Conservation (phyloP, 208 protist genomes). For the Trichomonas vaginalis region DNA sequence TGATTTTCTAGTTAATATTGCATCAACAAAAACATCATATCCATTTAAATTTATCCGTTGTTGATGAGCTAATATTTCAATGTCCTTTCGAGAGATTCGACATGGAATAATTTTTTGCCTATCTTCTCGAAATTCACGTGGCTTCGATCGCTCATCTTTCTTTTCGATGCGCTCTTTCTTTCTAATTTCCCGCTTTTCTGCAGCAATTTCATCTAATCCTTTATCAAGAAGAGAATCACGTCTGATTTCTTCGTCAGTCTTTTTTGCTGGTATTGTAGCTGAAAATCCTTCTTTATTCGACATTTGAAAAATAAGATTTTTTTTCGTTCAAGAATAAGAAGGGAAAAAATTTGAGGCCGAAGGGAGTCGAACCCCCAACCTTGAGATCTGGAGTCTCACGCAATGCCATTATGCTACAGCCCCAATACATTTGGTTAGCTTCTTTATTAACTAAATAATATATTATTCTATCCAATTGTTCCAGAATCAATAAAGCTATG, state of each 20-base stretch:
- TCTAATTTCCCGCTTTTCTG: background rate
- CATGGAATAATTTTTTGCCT: background rate
- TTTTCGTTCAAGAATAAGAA: too few relatives aligned
- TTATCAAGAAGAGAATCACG: background rate
- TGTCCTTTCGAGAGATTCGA: background rate
- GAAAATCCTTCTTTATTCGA: background rate
- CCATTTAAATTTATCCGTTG: background rate
- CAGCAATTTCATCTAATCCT: background rate
- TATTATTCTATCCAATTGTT: too few relatives aligned
- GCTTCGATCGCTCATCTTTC: background rate
- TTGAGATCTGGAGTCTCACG: constrained; percentile 12
- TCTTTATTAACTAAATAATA: too few relatives aligned
- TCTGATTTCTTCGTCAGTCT: background rate
- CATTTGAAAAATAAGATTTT: too few relatives aligned
- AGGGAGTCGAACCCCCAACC: background rate
- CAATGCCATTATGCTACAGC: constrained; percentile 13
- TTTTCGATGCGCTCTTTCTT: background rate
- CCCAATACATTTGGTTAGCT: background rate
- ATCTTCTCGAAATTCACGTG: background rate
- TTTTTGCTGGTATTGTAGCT: background rate
- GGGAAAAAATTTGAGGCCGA: background rate
- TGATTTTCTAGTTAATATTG: background rate
- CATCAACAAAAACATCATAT: background rate
- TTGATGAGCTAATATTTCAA: background rate
- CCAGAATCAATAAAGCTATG: too few relatives aligned